Base-by-base conservation (phyloP, 2,329 filamentous ascomycete species). In the Balansia obtecta region DNA sequence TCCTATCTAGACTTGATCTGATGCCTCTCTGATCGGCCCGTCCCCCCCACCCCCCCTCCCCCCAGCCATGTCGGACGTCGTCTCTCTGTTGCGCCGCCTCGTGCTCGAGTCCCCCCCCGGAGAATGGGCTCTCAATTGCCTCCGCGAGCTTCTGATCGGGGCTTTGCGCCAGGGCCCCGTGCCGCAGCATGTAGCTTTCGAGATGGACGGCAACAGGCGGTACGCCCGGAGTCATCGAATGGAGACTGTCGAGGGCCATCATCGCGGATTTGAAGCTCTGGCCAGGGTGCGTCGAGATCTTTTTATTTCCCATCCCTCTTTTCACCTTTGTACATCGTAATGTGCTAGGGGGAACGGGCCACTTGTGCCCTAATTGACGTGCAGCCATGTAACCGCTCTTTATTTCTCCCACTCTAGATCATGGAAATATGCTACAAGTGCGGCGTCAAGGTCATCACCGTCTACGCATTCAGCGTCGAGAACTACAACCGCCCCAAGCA, bases 381-480 rank as follows among this genome's bases (percentile, higher is more conserved):
- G 27, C 27, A 7, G 8, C 27, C 8, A 27, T 6, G 27, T 27
- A 27, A 27, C 27, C 27, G 20, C 13, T 34, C n/a, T 40, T 40
- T 22, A 27, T 12, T 30, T 20, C 30, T 10, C 16, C 16, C 9
- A 10, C 5, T 10, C 16, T 58, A 87, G 85, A 88, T 97, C 49
- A 82, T 98, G 53, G 93, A 98, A 68, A 87, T 98, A 50, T 97
- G 93, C 76, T 98, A 97, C 75, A 96, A 95, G 65, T 89, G 86
- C 52, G 93, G 93, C 50, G 91, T 98, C 55, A 91, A 93, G 66
- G 88, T 95, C 9, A 91, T 98, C 39, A 97, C 93, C 4, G 89
- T 98, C 55, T 98, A 97, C 66, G 93, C 93, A 15, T 98, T 98
- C 70, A 95, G 88, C 63, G 96, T 98, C 62, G 93, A 98, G 69